Percentiles rank a stretch among this genome's conserved stretches.
These are phyloP conservation scores for Clavispora vitiphila DNA, from an alignment of 805 yeast species.

Conservation along the genomic window DNA sequence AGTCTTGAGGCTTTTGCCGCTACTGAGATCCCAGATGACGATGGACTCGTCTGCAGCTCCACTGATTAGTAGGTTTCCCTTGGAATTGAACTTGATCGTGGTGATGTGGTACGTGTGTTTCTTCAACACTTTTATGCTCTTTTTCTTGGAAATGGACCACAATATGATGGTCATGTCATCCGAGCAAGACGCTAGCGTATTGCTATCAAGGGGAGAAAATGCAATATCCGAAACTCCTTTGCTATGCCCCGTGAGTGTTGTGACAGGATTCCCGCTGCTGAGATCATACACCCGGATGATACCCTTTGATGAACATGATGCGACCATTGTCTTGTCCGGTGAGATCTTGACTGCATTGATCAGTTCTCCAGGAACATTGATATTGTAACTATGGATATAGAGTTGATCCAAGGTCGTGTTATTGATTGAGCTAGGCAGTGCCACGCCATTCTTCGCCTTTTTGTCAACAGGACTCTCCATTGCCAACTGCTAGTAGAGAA, in stretches of 20 bases:
- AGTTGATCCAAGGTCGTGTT: slow-evolving; percentile 6
- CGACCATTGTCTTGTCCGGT: slow-evolving; percentile 55
- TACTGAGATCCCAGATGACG: slow-evolving; percentile 78
- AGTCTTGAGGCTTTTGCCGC: slow-evolving; percentile 68
- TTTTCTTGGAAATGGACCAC: slow-evolving; percentile 56
- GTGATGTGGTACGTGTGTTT: slow-evolving; percentile 88
- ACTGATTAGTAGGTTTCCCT: slow-evolving; percentile 74
- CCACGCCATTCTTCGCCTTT: neutral
- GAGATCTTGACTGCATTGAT: slow-evolving; percentile 51
- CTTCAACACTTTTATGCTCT: slow-evolving; percentile 46
- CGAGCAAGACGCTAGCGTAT: slow-evolving; percentile 73
- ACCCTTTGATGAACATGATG: slow-evolving; percentile 41
- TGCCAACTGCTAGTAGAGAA: neutral
- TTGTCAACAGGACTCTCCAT: slow-evolving; percentile 7
- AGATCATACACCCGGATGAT: slow-evolving; percentile 23
- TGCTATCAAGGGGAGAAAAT: slow-evolving; percentile 68
- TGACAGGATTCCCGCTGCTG: slow-evolving; percentile 11
- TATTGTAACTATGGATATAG: slow-evolving; percentile 10
- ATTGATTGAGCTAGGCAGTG: neutral
- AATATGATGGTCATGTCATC: slow-evolving; percentile 79
- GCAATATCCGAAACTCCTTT: slow-evolving; percentile 69
- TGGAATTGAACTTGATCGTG: slow-evolving; percentile 59
- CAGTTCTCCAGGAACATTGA: slow-evolving; percentile 6
- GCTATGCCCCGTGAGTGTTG: slow-evolving; percentile 50
- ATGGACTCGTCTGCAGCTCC: slow-evolving; percentile 91